Evolutionary conservation across 202 grass and related monocot genomes (phyloP), one percentile per base, ranked within the genome.

Genomic region (Dendrocalamus latiflorus): DNA sequence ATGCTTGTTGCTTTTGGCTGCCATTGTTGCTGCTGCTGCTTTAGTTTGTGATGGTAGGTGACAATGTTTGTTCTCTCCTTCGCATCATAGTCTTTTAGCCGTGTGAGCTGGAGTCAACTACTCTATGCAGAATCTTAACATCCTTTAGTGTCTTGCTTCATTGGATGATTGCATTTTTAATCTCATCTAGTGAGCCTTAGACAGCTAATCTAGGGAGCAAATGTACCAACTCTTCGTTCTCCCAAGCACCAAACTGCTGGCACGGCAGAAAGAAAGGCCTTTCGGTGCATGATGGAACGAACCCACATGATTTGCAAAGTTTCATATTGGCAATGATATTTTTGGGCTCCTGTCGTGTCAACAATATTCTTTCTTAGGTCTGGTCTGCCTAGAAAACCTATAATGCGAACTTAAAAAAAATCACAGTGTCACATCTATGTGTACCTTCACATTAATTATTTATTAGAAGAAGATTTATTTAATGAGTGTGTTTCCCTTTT

Each of bases 81-180:
- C 12, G n/a, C 30, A 70, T 68, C 51, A 12, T 67, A 48, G 82
- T 63, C 21, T 64, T 78, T 63, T 72, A 22, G 55, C 44, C 6
- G 15, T 43, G 8, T 79, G 56, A 79, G 75, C 67, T 86, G 83
- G 76, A 66, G 48, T 66, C 84, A 86, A 80, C 84, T 7, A 48
- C 84, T 80, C 67, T 26, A 74, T 6, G 76, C 50, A 64, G 68
- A 86, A 80, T 86, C 76, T 80, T 67, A 79, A 66, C 47, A 47
- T 56, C 58, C 63, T 80, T 66, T 28, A 64, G 30, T 70, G 55
- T 66, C 68, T 20, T 47, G 36, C 68, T 86, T 33, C 25, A 12
- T 25, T 72, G 47, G 9, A 80, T 74, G 45, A 28, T 57, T 74
- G 49, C 6, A 20, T 74, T 73, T 61, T 58, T 58, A 79, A 72